phyloP scores from a whole-genome alignment of 129 eudicot genomes.

The Arctium lappa region DNA sequence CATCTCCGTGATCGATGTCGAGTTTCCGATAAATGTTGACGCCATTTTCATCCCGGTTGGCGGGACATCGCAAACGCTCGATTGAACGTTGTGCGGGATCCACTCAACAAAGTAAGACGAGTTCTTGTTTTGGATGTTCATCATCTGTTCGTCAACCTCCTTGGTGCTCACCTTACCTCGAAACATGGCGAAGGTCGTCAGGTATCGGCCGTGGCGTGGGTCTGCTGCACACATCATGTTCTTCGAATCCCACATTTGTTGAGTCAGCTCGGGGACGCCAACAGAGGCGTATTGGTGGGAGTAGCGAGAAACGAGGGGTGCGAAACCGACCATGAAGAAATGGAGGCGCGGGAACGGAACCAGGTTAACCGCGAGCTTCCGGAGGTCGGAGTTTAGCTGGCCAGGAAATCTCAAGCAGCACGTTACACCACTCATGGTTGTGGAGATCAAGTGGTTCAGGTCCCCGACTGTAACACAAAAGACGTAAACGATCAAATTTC shows the following conservation, averaged over 20 bases:
- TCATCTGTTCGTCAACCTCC: constrained; percentile 71
- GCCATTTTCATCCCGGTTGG: constrained; percentile 68
- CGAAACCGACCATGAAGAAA: constrained; percentile 76
- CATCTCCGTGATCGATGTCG: constrained; percentile 64
- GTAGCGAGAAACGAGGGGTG: constrained; percentile 69
- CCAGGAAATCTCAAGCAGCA: constrained; percentile 71
- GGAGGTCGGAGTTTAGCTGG: constrained; percentile 62
- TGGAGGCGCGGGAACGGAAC: constrained; percentile 74
- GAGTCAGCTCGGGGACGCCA: constrained; percentile 64
- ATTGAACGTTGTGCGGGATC: constrained; percentile 67
- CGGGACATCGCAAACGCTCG: constrained; percentile 71
- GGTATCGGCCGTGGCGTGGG: constrained; percentile 67
- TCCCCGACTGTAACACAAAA: constrained; percentile 34
- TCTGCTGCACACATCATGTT: constrained; percentile 80
- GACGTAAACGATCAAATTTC: background rate
- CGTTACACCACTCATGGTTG: constrained; percentile 75
- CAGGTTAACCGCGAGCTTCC: constrained; percentile 66
- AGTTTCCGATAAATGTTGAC: constrained; percentile 64
- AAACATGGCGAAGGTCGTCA: constrained; percentile 65
- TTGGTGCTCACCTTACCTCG: constrained; percentile 71
- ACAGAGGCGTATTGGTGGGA: constrained; percentile 59
- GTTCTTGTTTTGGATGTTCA: constrained; percentile 68
- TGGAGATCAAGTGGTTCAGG: constrained; percentile 64
- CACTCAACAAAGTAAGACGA: constrained; percentile 74
- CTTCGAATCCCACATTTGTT: constrained; percentile 79